Conservation (phyloP, 2,329 filamentous ascomycete species). For the Calonectria pteridis region DNA sequence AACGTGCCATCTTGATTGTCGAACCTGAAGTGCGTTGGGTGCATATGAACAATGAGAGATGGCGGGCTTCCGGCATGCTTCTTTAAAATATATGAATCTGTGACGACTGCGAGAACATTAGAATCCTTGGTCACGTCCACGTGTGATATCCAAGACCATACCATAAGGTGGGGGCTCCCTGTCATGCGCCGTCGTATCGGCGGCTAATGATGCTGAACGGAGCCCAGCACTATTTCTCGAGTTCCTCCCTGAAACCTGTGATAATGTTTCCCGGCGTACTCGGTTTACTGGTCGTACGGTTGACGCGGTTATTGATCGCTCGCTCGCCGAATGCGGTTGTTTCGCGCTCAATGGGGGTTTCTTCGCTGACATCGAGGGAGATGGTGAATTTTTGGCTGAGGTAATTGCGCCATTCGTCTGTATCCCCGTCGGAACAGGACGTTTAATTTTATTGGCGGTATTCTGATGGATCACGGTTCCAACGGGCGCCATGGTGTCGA, state of each 20-base stretch:
- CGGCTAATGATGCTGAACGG: conserved; percentile 61
- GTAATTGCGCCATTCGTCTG: conserved; percentile 72
- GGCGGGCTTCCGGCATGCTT: conserved; percentile 82
- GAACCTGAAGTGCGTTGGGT: conserved; percentile 89
- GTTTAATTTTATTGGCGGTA: conserved; percentile 73
- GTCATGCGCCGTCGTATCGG: conserved; percentile 55
- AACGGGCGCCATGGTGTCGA: conserved; percentile 66
- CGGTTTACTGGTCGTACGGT: conserved; percentile 67
- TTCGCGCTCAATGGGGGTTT: conserved; percentile 62
- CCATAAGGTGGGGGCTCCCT: conserved; percentile 66
- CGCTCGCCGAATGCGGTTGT: conserved; percentile 51
- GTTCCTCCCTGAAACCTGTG: conserved; percentile 58
- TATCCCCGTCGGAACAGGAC: conserved; percentile 73
- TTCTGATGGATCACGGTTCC: conserved; percentile 61
- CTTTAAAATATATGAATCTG: conserved; percentile 82
- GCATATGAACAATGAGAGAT: conserved; percentile 87
- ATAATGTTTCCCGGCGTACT: conserved; percentile 67
- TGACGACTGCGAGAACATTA: conserved; percentile 70
- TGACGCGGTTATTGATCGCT: conserved; percentile 54
- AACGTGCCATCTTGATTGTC: conserved; percentile 95
- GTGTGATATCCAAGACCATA: conserved; percentile 45
- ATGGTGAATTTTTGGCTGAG: conserved; percentile 70
- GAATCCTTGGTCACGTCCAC: conserved; percentile 15
- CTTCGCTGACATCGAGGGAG: conserved; percentile 68
- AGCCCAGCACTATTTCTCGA: conserved; percentile 65